phyloP scores from a whole-genome alignment of 768 basidiomycete species.

The Phaeotremella fagi region DNA sequence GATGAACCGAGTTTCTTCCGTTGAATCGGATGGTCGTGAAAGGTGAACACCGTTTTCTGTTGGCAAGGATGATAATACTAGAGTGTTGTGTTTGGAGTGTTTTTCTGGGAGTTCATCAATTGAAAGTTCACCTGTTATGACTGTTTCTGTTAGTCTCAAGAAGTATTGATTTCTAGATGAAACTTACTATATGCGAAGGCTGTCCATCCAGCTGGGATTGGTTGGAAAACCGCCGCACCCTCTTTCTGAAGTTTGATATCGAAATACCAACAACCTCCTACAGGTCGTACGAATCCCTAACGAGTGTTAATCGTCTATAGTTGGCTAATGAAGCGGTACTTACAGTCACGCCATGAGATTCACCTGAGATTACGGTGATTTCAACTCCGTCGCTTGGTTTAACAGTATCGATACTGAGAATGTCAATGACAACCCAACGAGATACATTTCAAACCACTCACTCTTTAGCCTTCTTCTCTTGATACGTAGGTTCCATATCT shows the following conservation, averaged over 20 bases:
- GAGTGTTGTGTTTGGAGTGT: constrained; percentile 66
- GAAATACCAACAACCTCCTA: constrained; percentile 93
- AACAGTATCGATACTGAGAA: constrained; percentile 54
- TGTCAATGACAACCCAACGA: not conserved
- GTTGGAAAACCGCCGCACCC: constrained; percentile 66
- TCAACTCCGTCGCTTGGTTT: constrained; percentile 49
- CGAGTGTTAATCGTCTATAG: not conserved
- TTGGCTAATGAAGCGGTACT: not conserved
- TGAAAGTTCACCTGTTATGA: constrained; percentile 62
- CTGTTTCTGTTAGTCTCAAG: constrained; percentile 44
- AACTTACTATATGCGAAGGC: constrained; percentile 73
- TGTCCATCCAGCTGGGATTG: constrained; percentile 82
- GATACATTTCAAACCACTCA: constrained; percentile 36
- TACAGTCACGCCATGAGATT: constrained; percentile 63
- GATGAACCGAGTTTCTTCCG: constrained; percentile 65
- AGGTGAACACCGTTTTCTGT: constrained; percentile 67
- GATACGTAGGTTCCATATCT: constrained; percentile 57
- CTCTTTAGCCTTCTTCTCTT: constrained; percentile 44
- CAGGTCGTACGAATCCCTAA: constrained; percentile 73
- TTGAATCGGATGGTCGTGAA: constrained; percentile 50
- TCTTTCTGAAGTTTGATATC: constrained; percentile 65
- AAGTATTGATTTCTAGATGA: not conserved
- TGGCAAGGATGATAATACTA: constrained; percentile 65
- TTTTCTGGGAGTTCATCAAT: constrained; percentile 55
- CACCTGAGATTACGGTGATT: constrained; percentile 83